Evolutionary conservation across 257 asterid genomes (phyloP).

Genomic region (Cinchona pubescens): DNA sequence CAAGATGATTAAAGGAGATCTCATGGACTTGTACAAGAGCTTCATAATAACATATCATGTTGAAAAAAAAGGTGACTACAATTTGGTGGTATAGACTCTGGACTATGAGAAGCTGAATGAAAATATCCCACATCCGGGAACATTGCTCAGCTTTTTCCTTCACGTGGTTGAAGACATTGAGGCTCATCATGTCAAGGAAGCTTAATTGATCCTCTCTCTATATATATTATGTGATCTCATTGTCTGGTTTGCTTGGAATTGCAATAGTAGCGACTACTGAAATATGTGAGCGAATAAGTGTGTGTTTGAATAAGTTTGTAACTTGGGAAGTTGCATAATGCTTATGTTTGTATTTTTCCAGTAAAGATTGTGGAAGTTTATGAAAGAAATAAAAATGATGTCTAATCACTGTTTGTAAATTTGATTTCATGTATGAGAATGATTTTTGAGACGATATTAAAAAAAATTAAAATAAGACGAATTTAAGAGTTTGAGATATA

Average conservation of each 20-base stretch:
- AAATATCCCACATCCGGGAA: slow-evolving; percentile 32
- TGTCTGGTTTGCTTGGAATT: neutral
- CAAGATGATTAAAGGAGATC: slow-evolving; percentile 44
- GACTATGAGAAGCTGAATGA: slow-evolving; percentile 38
- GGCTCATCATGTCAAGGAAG: slow-evolving; percentile 15
- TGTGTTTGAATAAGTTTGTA: neutral
- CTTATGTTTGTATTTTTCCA: neutral
- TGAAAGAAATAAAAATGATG: neutral
- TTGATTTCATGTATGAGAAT: too few relatives aligned
- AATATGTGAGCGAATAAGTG: neutral
- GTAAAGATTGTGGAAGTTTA: neutral
- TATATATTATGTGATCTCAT: neutral
- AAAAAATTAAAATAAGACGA: too few relatives aligned
- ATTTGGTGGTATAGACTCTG: slow-evolving; percentile 35
- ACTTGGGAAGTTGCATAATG: too few relatives aligned
- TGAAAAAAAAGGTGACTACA: slow-evolving; percentile 30
- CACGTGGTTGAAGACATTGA: slow-evolving; percentile 43
- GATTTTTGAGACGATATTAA: too few relatives aligned
- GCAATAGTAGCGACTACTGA: neutral
- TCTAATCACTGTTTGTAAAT: neutral
- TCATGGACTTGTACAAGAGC: slow-evolving; percentile 35
- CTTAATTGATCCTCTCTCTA: neutral
- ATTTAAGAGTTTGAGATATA: too few relatives aligned
- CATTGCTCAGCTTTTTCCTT: slow-evolving; percentile 26
- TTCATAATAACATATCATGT: slow-evolving; percentile 26